Evolutionary conservation across 2,329 filamentous ascomycete genomes (phyloP), one percentile per base, ranked within the genome.

Genomic region (Diaporthe aspalathi): DNA sequence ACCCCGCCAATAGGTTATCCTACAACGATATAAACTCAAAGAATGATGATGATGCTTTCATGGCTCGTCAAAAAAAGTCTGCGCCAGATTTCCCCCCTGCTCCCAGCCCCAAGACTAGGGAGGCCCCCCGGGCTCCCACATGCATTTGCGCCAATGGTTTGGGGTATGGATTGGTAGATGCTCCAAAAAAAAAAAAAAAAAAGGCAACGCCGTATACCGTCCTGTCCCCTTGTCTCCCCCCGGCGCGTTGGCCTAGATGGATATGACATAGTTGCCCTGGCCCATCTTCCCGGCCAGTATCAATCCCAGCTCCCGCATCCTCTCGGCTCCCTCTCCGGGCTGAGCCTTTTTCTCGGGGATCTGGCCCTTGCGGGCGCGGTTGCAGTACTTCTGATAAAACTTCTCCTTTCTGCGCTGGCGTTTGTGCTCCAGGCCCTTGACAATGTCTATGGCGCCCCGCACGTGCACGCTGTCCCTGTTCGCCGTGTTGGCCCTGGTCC

Each of bases 381-480:
- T 92, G 84, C 93, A 97, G 79, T 95, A 92, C 80, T 97, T 96
- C 77, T 95, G 92, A 79, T 93, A 92, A 78, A 94, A 93, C 82
- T 98, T 97, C 82, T 98, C 95, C 83, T 93, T 94, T 76, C 96
- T 93, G 74, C 96, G 91, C 83, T 96, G 93, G 32, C 95, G 92
- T 84, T 97, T 98, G 82, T 93, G 92, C 84, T 99, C 96, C 1
- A 99, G 88, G 11, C 96, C 96, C 81, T 97, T 97, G 82, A 98
- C 93, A 73, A 98, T 99, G 81, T 98, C 96, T 75, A 99, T 97
- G 45, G 96, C 95, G n/a, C 94, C 94, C 74, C 96, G 93, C 12
- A 94, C 89, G 74, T 96, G 94, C 3, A 27, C 66, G 52, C 90
- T 83, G 65, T 91, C 87, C 71, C 83, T 82, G 71, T 77, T 74